Conservation (phyloP, 176 grass and related monocot species). For the Tillandsia fasciculata region DNA sequence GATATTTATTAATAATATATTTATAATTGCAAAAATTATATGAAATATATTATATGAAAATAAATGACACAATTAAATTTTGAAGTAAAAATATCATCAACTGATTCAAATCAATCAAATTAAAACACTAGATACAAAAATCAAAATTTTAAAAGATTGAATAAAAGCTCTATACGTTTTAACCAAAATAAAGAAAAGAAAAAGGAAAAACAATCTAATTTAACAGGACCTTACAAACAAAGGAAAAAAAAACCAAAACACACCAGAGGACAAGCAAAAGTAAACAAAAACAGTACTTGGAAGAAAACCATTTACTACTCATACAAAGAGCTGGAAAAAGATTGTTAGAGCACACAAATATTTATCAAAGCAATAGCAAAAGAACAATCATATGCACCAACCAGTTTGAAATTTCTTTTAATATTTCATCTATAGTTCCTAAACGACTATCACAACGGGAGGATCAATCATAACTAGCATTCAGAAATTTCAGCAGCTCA, state of each 20-base stretch:
- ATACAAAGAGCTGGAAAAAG: background rate
- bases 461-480: conserved; percentile 77
- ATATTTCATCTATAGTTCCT: background rate
- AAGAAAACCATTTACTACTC: background rate
- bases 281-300: background rate
- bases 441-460: background rate
- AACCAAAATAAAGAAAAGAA: too few relatives aligned
- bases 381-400: background rate
- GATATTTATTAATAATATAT: too few relatives aligned
- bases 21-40: too few relatives aligned
- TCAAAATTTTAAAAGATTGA: too few relatives aligned
- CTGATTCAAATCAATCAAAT: too few relatives aligned
- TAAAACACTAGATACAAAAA: too few relatives aligned
- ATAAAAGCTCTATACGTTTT: too few relatives aligned
- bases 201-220: too few relatives aligned
- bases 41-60: too few relatives aligned
- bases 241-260: background rate
- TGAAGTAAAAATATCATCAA: too few relatives aligned
- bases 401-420: background rate
- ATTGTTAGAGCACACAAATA: background rate
- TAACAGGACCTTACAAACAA: background rate
- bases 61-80: too few relatives aligned
- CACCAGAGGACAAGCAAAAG: background rate
- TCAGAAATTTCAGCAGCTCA: conserved; percentile 82
- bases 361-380: background rate